Conservation (phyloP, 2,329 filamentous ascomycete species). For the Fonsecaea pugnacius region DNA sequence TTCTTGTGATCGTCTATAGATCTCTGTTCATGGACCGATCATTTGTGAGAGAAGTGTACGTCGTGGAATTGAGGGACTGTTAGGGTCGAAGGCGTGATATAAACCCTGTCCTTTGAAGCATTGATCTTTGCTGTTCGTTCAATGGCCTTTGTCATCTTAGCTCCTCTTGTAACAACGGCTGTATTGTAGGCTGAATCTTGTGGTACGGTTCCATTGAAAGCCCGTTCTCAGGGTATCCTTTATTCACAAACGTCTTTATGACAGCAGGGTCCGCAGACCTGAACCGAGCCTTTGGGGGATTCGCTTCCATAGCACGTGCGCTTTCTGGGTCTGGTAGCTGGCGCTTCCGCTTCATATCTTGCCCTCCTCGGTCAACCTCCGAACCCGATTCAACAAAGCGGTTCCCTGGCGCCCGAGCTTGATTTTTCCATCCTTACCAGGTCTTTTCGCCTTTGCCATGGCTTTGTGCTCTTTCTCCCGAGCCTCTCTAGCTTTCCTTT, state of each 20-base stretch:
- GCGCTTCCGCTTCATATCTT: slow-evolving; percentile 23
- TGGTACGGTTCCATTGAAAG: neutral
- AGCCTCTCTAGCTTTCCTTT: slow-evolving; percentile 42
- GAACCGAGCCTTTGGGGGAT: neutral
- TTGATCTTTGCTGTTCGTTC: neutral
- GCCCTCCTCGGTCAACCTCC: slow-evolving; percentile 65
- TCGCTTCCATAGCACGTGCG: neutral
- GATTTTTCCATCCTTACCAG: slow-evolving; percentile 71
- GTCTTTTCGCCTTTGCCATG: slow-evolving; percentile 65
- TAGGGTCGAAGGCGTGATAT: neutral
- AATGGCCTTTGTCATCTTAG: neutral
- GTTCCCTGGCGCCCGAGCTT: slow-evolving; percentile 82
- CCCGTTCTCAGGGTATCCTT: neutral
- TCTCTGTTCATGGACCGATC: neutral
- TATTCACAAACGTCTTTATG: neutral
- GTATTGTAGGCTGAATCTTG: neutral
- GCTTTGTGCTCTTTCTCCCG: slow-evolving; percentile 72
- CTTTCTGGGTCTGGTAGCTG: neutral
- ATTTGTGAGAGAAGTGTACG: neutral
- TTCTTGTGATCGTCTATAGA: neutral
- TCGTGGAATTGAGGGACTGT: neutral
- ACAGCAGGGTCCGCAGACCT: neutral
- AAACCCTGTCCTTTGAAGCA: neutral
- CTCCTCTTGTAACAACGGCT: neutral
- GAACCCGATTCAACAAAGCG: slow-evolving; percentile 76